Evolutionary conservation across 208 protist species (phyloP).

Genomic region (Leishmania mexicana): DNA sequence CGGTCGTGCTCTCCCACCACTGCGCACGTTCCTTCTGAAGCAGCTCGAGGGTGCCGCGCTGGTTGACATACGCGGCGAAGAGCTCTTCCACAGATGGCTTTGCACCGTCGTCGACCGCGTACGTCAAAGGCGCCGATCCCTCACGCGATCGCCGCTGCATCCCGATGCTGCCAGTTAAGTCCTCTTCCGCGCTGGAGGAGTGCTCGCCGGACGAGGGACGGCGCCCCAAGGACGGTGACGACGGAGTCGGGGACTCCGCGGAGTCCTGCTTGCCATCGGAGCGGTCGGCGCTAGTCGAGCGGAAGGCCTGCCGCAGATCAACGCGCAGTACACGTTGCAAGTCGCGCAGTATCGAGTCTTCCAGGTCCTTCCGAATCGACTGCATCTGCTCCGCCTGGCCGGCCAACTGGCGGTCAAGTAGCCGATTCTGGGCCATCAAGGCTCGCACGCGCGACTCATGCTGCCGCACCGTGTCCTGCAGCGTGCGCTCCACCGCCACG

Average conservation of each 20-base stretch:
- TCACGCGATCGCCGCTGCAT: neutral
- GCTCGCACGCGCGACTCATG: constrained; percentile 19
- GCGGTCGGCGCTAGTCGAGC: neutral
- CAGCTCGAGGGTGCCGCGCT: constrained; percentile 27
- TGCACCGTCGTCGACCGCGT: neutral
- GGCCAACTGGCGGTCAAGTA: constrained; percentile 14
- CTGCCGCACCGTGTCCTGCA: constrained; percentile 22
- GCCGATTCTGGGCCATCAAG: constrained; percentile 23
- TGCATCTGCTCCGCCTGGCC: constrained; percentile 17
- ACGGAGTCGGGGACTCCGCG: neutral
- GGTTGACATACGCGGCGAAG: constrained; percentile 26
- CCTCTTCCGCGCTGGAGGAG: neutral
- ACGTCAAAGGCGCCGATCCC: neutral
- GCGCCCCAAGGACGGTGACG: neutral
- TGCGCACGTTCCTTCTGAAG: constrained; percentile 45
- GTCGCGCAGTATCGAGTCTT: constrained; percentile 17
- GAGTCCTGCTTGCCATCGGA: neutral
- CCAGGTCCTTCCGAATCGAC: constrained; percentile 6
- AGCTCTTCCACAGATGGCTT: constrained; percentile 23
- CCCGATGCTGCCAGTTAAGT: neutral
- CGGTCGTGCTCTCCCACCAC: constrained; percentile 23
- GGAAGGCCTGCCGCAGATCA: constrained; percentile 18
- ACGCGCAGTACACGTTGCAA: constrained; percentile 28
- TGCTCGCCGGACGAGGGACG: neutral
- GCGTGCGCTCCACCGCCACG: constrained; percentile 20